Evolutionary conservation across 495 filamentous ascomycete species (phyloP).

Genomic region (Neurospora cerealis): DNA sequence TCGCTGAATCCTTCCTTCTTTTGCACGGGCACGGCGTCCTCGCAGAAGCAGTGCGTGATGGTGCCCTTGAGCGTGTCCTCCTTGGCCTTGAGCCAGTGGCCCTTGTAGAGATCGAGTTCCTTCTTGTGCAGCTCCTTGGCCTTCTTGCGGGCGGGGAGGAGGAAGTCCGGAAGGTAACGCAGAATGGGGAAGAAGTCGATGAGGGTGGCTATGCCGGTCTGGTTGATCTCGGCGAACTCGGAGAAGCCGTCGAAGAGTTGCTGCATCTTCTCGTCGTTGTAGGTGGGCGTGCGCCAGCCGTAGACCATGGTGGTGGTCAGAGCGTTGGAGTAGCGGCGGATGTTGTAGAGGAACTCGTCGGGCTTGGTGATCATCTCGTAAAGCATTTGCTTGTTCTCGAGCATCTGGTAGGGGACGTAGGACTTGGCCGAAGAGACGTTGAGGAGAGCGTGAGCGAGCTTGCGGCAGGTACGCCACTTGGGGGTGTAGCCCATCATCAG

Average conservation of each 20-base stretch:
- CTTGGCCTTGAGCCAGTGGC: conserved; percentile 26
- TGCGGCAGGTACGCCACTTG: conserved; percentile 33
- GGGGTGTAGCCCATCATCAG: conserved; percentile 30
- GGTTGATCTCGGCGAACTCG: conserved; percentile 38
- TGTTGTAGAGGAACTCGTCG: conserved; percentile 35
- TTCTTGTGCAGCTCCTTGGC: conserved; percentile 20
- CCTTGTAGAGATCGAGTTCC: conserved; percentile 20
- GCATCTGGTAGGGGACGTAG: conserved; percentile 42
- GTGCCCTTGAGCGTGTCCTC: conserved; percentile 15
- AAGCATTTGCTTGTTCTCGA: conserved; percentile 43
- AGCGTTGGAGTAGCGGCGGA: conserved; percentile 44
- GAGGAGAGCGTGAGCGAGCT: conserved; percentile 34
- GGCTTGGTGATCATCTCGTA: conserved; percentile 30
- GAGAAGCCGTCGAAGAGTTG: conserved; percentile 45
- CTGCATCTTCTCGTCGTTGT: conserved; percentile 40
- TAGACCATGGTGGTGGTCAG: conserved; percentile 49
- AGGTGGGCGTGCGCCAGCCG: conserved; percentile 38
- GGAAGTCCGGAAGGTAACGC: conserved; percentile 31
- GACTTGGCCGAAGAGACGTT: conserved; percentile 31
- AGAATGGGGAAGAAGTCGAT: conserved; percentile 36
- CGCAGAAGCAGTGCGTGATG: conserved; percentile 29
- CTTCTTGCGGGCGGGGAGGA: conserved; percentile 21
- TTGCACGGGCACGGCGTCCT: conserved; percentile 29
- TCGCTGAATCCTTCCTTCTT: conserved; percentile 31
- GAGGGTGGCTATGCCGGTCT: conserved; percentile 25